These are phyloP conservation scores for Aspergillus sclerotiicarbonarius DNA, from an alignment of 495 filamentous ascomycete genomes.

Conservation along the genomic window DNA sequence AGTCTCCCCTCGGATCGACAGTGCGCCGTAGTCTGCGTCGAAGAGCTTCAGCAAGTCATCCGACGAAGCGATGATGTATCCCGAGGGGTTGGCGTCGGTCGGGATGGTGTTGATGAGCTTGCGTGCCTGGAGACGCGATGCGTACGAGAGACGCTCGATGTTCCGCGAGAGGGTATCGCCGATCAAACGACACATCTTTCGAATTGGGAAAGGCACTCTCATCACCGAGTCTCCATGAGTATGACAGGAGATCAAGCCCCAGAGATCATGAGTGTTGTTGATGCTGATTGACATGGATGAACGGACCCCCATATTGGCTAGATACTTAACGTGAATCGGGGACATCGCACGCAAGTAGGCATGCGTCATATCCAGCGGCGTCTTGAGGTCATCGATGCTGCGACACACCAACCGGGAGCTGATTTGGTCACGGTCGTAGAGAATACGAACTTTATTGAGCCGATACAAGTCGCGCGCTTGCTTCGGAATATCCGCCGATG, in stretches of 20 bases:
- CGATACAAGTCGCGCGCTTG: conserved; percentile 78
- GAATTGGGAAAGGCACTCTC: conserved; percentile 86
- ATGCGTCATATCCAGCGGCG: conserved; percentile 80
- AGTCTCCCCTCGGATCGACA: conserved; percentile 84
- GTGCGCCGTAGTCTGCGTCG: conserved; percentile 81
- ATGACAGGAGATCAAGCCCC: conserved; percentile 90
- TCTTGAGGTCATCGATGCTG: conserved; percentile 68
- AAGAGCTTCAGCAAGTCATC: conserved; percentile 85
- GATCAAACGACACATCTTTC: conserved; percentile 91
- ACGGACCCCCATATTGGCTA: conserved; percentile 85
- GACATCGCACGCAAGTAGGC: conserved; percentile 82
- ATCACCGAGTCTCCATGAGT: conserved; percentile 78
- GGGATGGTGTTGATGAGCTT: conserved; percentile 55
- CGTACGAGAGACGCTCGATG: conserved; percentile 86
- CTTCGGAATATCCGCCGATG: conserved; percentile 85
- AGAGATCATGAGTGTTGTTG: conserved; percentile 78
- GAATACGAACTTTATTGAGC: conserved; percentile 49
- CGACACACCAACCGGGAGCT: conserved; percentile 80
- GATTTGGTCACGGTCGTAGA: conserved; percentile 39
- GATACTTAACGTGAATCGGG: conserved; percentile 86
- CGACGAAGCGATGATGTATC: conserved; percentile 89
- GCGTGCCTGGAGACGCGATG: conserved; percentile 67
- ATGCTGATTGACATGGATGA: conserved; percentile 95
- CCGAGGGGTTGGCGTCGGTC: conserved; percentile 78
- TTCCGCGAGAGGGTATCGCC: conserved; percentile 86